Evolutionary conservation across 2,329 filamentous ascomycete species (phyloP), one percentile per base, ranked within the genome.

Genomic region (Colletotrichum scovillei): DNA sequence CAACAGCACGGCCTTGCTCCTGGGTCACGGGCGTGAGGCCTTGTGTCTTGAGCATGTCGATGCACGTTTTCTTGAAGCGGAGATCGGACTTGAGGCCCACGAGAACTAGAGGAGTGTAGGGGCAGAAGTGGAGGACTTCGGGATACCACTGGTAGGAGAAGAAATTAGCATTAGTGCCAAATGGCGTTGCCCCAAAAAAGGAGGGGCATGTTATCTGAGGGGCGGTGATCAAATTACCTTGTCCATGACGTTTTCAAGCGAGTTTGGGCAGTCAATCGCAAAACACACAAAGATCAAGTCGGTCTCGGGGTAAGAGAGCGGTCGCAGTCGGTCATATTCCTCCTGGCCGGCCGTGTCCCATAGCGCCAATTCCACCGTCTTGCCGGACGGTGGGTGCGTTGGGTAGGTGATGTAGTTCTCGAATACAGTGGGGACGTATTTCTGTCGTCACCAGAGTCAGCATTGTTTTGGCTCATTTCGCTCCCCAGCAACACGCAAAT

Each of bases 371-470:
- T 99, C 97, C 77, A 99, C 95, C 71, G 93, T 95, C 89, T 98
- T 98, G 80, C 96, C 95, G 14, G 93, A 94, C 57, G 92, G 91
- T 76, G 92, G 91, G 85, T 99, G 97, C 73, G 92, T 93, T 70
- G 96, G 97, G 83, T 98, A 96, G 67, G 97, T 98, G 86, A 99
- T 98, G 90, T 99, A 99, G 88, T 99, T 99, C 82, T 99, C 97
- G 83, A 99, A 99, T 65, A 99, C 97, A 2, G 97, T 99, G 4
- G 97, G 97, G 53, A 99, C 97, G 80, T 99, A 99, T 98, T 98
- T 98, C 97, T 99, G 79, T 52, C 63, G 53, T 72, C 12, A 30
- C 30, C 24, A 55, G n/a, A 62, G 68, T 74, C 68, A 67, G 58
- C 60, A 69, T 66, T 58, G 65, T 69, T 63, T 60, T 63, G 59